Percentiles rank a stretch among this genome's conserved stretches.
phyloP scores from a whole-genome alignment of 768 basidiomycete genomes.

The Hygrocybe punicea region DNA sequence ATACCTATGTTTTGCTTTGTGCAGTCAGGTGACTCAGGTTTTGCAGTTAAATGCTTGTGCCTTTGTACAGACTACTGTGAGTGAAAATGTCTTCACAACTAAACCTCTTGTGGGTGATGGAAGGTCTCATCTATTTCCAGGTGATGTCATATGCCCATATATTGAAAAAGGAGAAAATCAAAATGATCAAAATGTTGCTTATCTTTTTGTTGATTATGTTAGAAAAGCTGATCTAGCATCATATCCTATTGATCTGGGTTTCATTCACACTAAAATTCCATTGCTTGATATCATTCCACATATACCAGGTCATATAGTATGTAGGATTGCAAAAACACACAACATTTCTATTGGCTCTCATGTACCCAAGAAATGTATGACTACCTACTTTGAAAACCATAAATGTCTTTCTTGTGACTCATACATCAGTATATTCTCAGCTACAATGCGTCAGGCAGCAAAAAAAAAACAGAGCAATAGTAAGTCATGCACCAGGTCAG shows the following conservation, averaged over 20 bases:
- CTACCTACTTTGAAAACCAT: not conserved
- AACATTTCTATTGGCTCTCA: not conserved
- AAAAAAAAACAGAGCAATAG: not conserved
- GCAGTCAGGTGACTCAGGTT: too few relatives aligned
- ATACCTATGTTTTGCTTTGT: too few relatives aligned
- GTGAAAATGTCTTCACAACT: too few relatives aligned
- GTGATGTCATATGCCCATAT: not conserved
- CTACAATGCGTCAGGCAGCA: too few relatives aligned
- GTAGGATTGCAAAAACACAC: not conserved
- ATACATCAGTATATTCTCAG: not conserved
- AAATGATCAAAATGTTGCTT: not conserved
- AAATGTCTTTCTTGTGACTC: not conserved
- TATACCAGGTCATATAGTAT: not conserved
- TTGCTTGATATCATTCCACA: not conserved
- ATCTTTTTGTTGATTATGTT: not conserved
- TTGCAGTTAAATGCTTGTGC: too few relatives aligned
- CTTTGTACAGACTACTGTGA: too few relatives aligned
- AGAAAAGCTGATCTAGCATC: not conserved
- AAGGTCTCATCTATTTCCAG: not conserved
- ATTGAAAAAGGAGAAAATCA: not conserved
- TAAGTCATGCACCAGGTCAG: constrained; percentile 11
- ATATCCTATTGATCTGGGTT: not conserved
- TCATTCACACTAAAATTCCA: not conserved
- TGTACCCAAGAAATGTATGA: not conserved
- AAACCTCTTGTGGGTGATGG: not conserved